Evolutionary conservation across 768 basidiomycete genomes (phyloP).

Genomic region (Podaxis sp.): DNA sequence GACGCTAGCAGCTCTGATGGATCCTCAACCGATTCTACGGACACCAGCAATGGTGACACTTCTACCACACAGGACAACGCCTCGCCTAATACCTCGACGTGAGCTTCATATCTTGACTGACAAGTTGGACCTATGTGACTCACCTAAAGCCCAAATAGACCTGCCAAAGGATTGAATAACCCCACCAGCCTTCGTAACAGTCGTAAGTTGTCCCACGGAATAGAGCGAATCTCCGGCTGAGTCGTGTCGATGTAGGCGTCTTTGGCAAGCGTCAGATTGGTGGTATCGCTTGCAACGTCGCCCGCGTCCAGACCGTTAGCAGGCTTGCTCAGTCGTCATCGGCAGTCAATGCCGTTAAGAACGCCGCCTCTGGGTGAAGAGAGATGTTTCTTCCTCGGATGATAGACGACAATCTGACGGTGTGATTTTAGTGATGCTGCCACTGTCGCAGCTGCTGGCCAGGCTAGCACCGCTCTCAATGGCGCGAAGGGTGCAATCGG

Average conservation of each 20-base stretch:
- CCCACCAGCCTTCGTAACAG: not conserved
- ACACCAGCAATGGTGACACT: not conserved
- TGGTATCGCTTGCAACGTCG: slow-evolving; percentile 23
- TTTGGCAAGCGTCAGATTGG: slow-evolving; percentile 15
- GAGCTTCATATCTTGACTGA: not conserved
- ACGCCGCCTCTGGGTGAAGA: slow-evolving; percentile 20
- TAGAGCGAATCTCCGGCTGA: not conserved
- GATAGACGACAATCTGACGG: not conserved
- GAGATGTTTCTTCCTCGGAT: not conserved
- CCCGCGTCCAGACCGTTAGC: slow-evolving; percentile 28
- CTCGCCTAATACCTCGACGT: not conserved
- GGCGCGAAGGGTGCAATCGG: slow-evolving; percentile 25
- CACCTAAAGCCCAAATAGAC: not conserved
- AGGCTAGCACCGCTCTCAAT: slow-evolving; percentile 23
- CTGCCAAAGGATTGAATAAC: not conserved
- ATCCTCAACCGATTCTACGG: not conserved
- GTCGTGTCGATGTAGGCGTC: not conserved
- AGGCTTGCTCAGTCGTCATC: slow-evolving; percentile 18
- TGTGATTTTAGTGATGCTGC: slow-evolving; percentile 21
- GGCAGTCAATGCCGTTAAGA: slow-evolving; percentile 2
- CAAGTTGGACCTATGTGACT: not conserved
- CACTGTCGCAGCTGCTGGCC: slow-evolving; percentile 21
- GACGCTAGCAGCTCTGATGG: not conserved
- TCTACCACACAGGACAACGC: not conserved
- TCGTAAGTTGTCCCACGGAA: not conserved